Percentiles rank a stretch among this genome's conserved stretches.
These are phyloP conservation scores for Crithidia mellificae DNA, from an alignment of 208 protist species.

Conservation along the genomic window DNA sequence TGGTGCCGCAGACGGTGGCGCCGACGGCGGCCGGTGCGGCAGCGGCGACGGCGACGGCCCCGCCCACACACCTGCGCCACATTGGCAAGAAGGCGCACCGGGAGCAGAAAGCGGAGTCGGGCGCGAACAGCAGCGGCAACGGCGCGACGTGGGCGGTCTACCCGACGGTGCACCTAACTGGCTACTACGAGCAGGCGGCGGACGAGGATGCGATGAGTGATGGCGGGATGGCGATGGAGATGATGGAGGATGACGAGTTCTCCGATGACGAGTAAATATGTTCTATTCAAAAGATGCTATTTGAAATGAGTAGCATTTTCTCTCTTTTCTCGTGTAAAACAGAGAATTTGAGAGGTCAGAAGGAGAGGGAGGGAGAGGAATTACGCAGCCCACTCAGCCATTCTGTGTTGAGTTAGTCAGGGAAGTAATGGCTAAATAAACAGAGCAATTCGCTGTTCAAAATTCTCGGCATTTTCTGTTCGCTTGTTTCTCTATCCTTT, in stretches of 20 bases:
- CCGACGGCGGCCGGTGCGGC: neutral
- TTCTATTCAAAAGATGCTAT: no score
- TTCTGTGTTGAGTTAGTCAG: no score
- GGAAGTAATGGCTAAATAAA: no score
- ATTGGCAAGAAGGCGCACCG: conserved; percentile 18
- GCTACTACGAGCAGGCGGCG: conserved; percentile 73
- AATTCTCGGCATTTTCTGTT: no score
- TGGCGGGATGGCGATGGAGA: conserved; percentile 17
- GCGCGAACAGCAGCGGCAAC: neutral
- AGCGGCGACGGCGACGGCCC: neutral
- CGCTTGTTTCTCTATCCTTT: no score
- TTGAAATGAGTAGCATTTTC: no score
- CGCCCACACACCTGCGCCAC: neutral
- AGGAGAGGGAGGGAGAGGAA: neutral
- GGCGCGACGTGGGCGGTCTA: conserved; percentile 17
- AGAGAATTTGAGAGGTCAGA: no score
- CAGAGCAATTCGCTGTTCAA: no score
- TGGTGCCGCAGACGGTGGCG: conserved; percentile 42
- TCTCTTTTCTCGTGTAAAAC: no score
- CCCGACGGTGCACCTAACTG: conserved; percentile 74
- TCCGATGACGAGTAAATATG: conserved; percentile 3
- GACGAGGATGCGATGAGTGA: conserved; percentile 41
- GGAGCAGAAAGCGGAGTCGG: conserved; percentile 2
- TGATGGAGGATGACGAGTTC: conserved; percentile 31
- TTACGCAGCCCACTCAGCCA: no score